Evolutionary conservation across 805 yeast species (phyloP).

Genomic region (Saccharomyces jurei): DNA sequence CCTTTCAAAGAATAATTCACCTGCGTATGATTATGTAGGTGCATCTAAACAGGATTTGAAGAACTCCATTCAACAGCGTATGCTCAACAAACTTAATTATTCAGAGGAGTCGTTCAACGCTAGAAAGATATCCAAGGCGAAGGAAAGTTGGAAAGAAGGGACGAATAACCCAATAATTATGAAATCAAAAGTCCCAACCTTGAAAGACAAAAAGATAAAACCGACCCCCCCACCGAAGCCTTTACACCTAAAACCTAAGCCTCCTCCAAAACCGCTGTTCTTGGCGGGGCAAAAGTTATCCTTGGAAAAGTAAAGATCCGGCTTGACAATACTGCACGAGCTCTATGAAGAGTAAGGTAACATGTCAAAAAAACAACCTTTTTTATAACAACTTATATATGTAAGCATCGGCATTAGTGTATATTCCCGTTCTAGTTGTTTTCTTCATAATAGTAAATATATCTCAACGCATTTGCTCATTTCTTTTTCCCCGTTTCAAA

Average conservation of each 20-base stretch:
- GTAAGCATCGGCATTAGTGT: neutral
- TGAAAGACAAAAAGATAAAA: conserved; percentile 9
- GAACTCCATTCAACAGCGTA: conserved; percentile 46
- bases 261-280: conserved; percentile 44
- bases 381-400: neutral
- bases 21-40: neutral
- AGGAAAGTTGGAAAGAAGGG: conserved; percentile 1
- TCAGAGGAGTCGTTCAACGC: conserved; percentile 29
- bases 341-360: neutral
- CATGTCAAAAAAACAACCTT: neutral
- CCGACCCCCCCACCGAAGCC: conserved; percentile 55
- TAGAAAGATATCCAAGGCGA: conserved; percentile 8
- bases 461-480: neutral
- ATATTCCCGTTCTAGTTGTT: neutral
- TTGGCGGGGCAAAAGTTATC: conserved; percentile 19
- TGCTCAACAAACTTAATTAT: conserved; percentile 39
- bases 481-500: neutral
- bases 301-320: neutral
- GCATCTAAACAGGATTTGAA: conserved; percentile 7
- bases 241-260: conserved; percentile 15
- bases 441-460: neutral
- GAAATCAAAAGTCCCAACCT: neutral
- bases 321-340: neutral
- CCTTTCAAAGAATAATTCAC: neutral
- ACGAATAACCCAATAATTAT: conserved; percentile 1